Conservation (phyloP, 164 flowering plant genomes). For the Magnolia officinalis region DNA sequence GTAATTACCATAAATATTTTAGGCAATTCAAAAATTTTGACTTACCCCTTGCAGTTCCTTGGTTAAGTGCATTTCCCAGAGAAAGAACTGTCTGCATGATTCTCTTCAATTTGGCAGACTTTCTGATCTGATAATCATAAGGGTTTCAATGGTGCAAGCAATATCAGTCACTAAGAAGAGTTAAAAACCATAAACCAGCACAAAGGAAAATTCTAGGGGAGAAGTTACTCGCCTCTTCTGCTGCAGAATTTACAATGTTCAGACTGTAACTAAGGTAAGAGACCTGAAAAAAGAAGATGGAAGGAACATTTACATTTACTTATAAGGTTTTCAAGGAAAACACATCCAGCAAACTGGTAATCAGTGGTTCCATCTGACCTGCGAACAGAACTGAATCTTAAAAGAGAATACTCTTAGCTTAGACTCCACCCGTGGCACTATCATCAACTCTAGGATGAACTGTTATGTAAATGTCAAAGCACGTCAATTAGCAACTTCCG, state of each 20-base stretch:
- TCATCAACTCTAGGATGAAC: conserved; percentile 94
- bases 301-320: neutral
- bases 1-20: neutral
- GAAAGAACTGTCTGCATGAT: conserved; percentile 92
- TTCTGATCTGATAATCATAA: conserved; percentile 55
- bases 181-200: neutral
- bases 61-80: conserved; percentile 93
- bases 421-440: conserved; percentile 90
- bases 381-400: conserved; percentile 74
- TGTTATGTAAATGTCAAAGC: conserved; percentile 21
- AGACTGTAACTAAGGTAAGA: conserved; percentile 72
- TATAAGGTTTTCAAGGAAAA: neutral
- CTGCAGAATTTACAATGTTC: conserved; percentile 65
- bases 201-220: neutral
- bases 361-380: conserved; percentile 44
- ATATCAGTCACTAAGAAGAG: conserved; percentile 6
- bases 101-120: conserved; percentile 68
- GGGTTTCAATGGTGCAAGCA: neutral
- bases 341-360: neutral
- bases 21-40: conserved; percentile 1
- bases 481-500: neutral
- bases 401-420: conserved; percentile 94
- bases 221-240: conserved; percentile 65
- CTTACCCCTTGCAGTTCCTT: conserved; percentile 96
- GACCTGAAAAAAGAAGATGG: conserved; percentile 36